Conservation (phyloP, 1,284 basidiomycete species). For the Trametes hirsuta region DNA sequence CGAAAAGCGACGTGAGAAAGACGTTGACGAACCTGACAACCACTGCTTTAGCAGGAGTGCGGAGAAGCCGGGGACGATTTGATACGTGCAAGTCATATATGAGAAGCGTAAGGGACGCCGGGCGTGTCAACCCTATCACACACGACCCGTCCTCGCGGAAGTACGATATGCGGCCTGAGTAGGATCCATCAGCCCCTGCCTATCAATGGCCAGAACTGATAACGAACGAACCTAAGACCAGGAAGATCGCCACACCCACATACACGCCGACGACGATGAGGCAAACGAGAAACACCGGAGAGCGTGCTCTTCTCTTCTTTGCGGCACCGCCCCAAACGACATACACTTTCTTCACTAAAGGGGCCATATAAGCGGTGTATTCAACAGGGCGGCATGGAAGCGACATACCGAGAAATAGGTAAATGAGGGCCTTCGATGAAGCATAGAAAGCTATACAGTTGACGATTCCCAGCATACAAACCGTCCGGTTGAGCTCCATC, state of each 20-base stretch:
- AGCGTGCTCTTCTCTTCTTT: constrained; percentile 31
- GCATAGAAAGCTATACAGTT: constrained; percentile 45
- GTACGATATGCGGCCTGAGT: constrained; percentile 40
- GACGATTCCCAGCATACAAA: constrained; percentile 42
- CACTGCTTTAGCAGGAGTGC: neutral
- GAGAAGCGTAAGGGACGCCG: constrained; percentile 45
- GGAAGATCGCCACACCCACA: constrained; percentile 34
- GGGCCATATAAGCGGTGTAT: constrained; percentile 5
- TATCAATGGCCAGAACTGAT: neutral
- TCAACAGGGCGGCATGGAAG: neutral
- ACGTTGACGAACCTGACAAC: constrained; percentile 41
- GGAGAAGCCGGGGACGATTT: neutral
- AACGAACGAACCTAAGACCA: constrained; percentile 37
- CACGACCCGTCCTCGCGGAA: constrained; percentile 42
- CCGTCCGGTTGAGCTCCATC: constrained; percentile 32
- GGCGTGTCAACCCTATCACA: constrained; percentile 45
- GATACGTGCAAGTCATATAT: constrained; percentile 43
- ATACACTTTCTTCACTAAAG: constrained; percentile 41
- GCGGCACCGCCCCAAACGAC: constrained; percentile 37
- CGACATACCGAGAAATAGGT: constrained; percentile 38
- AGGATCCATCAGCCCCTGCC: neutral
- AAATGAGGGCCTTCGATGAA: constrained; percentile 42
- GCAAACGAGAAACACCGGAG: constrained; percentile 41
- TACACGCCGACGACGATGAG: constrained; percentile 36
- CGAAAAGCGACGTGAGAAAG: constrained; percentile 48